Conservation (phyloP, 257 asterid genomes). For the Ballota nigra region DNA sequence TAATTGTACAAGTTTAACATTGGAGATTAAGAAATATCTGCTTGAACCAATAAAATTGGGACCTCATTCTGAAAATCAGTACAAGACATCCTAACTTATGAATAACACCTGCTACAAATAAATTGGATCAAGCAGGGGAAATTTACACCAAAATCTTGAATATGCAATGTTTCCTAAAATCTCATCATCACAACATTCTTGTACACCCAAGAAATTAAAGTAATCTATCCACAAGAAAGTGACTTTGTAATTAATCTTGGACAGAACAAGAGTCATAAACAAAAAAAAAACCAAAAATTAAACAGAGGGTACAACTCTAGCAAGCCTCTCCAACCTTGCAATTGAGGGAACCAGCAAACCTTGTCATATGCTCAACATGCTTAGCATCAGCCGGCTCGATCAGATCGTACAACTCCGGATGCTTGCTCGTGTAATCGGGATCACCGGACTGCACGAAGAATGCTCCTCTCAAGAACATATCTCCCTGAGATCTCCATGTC, state of each 20-base stretch:
- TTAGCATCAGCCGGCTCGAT: constrained; percentile 37
- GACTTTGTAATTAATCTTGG: background rate
- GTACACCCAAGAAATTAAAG: background rate
- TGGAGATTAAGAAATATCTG: too few species aligned
- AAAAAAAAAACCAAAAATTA: background rate
- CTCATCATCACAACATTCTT: background rate
- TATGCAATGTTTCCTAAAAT: background rate
- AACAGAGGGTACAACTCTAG: too few species aligned
- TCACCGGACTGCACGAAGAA: constrained; percentile 77
- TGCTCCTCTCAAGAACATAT: constrained; percentile 67
- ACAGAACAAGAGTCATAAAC: background rate
- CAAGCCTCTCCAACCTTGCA: constrained; percentile 59
- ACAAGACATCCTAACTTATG: background rate
- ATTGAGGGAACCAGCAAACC: constrained; percentile 47
- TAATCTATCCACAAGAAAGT: background rate
- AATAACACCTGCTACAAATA: background rate
- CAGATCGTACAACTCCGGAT: constrained; percentile 44
- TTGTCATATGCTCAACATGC: constrained; percentile 48
- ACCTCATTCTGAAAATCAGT: background rate
- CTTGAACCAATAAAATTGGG: background rate
- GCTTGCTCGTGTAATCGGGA: constrained; percentile 44
- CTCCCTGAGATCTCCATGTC: constrained; percentile 92
- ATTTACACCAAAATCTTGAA: background rate
- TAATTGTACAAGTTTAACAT: too few species aligned
- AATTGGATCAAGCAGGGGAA: background rate